Evolutionary conservation across 805 yeast species (phyloP).

Genomic region (Citeromyces matritensis): DNA sequence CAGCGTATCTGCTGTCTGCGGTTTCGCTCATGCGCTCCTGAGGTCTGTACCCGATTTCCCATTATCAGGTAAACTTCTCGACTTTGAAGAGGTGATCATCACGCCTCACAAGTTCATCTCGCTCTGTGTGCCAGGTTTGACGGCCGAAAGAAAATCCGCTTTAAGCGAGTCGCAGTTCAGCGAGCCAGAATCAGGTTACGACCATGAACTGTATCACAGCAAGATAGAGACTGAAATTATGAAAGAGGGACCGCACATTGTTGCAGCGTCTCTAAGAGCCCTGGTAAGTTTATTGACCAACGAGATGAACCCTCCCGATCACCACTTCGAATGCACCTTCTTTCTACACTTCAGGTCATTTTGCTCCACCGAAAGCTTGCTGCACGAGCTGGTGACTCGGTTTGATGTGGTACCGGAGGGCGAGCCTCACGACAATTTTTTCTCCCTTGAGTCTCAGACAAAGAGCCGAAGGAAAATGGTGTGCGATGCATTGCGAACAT

Average conservation of each 20-base stretch:
- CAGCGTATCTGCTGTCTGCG: too few species aligned
- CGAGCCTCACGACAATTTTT: slow-evolving; percentile 8
- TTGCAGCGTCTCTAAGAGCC: slow-evolving; percentile 64
- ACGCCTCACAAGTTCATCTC: too few species aligned
- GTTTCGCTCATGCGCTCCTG: too few species aligned
- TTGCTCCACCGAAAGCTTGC: slow-evolving; percentile 47
- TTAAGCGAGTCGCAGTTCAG: neutral
- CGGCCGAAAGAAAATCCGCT: slow-evolving; percentile 2
- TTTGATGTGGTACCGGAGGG: slow-evolving; percentile 31
- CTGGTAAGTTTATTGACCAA: slow-evolving; percentile 52
- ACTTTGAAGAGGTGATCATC: too few species aligned
- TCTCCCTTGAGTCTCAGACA: slow-evolving; percentile 22
- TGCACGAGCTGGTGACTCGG: slow-evolving; percentile 52
- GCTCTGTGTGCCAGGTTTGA: too few species aligned
- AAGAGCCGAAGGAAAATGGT: slow-evolving; percentile 54
- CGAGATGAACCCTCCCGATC: slow-evolving; percentile 47
- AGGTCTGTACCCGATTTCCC: too few species aligned
- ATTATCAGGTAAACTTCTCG: too few species aligned
- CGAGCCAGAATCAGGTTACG: neutral
- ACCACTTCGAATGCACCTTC: slow-evolving; percentile 57
- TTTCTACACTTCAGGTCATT: slow-evolving; percentile 66
- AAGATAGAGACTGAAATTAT: slow-evolving; percentile 26
- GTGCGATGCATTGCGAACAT: slow-evolving; percentile 53
- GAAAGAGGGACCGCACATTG: slow-evolving; percentile 30
- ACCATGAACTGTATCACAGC: slow-evolving; percentile 4